A percentile compares a stretch with the other conserved stretches of the same genome.
These are phyloP conservation scores for Yarrowia phangngaensis DNA, from an alignment of 805 yeast species.

Conservation along the genomic window DNA sequence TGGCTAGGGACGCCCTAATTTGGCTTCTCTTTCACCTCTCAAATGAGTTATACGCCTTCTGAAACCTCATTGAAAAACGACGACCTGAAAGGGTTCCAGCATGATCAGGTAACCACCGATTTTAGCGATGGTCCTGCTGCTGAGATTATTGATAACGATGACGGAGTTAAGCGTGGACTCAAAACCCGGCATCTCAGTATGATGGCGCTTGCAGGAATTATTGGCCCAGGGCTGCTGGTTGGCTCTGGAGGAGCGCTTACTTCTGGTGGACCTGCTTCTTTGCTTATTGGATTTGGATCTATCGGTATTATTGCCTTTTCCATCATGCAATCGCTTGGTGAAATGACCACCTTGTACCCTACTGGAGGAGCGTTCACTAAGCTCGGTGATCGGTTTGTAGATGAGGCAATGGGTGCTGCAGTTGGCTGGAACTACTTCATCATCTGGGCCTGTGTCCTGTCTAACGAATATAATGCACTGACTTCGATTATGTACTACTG, in stretches of 20 bases:
- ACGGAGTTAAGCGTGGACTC: conserved; percentile 44
- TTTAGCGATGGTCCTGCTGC: conserved; percentile 17
- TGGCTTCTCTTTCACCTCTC: not conserved
- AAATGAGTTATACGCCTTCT: conserved; percentile 21
- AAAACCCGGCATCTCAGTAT: conserved; percentile 67
- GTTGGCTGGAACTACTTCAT: conserved; percentile 49
- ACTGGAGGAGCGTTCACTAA: conserved; percentile 52
- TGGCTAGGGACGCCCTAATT: not conserved
- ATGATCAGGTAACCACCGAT: conserved; percentile 15
- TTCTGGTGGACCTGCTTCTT: conserved; percentile 51
- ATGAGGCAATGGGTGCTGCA: conserved; percentile 49
- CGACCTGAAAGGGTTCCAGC: conserved; percentile 5
- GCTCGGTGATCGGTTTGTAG: conserved; percentile 47
- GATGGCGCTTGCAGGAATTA: conserved; percentile 81
- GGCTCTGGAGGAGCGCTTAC: conserved; percentile 52
- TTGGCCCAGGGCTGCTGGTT: conserved; percentile 79
- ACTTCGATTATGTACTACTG: conserved; percentile 46
- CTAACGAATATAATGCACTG: conserved; percentile 50
- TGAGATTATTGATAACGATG: conserved; percentile 33
- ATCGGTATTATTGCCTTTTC: conserved; percentile 52
- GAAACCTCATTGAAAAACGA: conserved; percentile 4
- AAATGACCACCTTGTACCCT: conserved; percentile 53
- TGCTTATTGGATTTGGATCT: conserved; percentile 48
- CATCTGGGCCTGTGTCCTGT: conserved; percentile 48
- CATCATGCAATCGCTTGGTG: conserved; percentile 54